phyloP scores from a whole-genome alignment of 306 rosid species.

The Cicer bijugum region DNA sequence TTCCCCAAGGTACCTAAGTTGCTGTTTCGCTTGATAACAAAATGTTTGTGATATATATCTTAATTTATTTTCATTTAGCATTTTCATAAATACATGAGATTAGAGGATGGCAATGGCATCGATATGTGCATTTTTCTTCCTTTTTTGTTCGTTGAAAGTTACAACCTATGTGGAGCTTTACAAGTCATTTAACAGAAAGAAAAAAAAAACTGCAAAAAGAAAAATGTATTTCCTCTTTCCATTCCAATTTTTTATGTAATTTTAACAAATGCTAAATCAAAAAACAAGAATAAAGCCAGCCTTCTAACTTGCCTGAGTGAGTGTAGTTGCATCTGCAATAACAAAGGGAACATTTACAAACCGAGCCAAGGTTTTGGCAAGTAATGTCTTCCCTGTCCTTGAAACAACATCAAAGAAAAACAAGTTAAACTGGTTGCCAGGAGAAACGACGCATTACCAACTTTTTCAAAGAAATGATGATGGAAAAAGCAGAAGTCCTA shows the following conservation, averaged over 20 bases:
- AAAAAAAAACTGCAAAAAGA: neutral
- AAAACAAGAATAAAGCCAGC: slow-evolving; percentile 40
- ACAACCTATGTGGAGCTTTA: slow-evolving; percentile 6
- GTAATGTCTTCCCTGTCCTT: slow-evolving; percentile 99
- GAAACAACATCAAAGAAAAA: slow-evolving; percentile 65
- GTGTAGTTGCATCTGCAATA: slow-evolving; percentile 95
- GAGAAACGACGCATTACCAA: slow-evolving; percentile 11
- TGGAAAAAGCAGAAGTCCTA: slow-evolving; percentile 21
- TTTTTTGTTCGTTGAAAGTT: slow-evolving; percentile 5
- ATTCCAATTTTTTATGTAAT: neutral
- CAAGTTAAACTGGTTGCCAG: slow-evolving; percentile 63
- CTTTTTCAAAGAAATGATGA: slow-evolving; percentile 25
- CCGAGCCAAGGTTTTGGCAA: slow-evolving; percentile 97
- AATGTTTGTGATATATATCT: slow-evolving; percentile 20
- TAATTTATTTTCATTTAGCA: slow-evolving; percentile 4
- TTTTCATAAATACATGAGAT: slow-evolving; percentile 17
- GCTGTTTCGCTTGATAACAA: slow-evolving; percentile 24
- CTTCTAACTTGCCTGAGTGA: slow-evolving; percentile 83
- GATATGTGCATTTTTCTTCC: slow-evolving; percentile 2
- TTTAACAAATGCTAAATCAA: slow-evolving; percentile 1
- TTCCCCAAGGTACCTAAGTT: neutral
- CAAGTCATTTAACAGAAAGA: slow-evolving; percentile 18
- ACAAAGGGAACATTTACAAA: slow-evolving; percentile 97
- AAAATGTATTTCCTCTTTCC: neutral
- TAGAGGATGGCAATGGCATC: slow-evolving; percentile 25